Percentiles rank a stretch among this genome's conserved stretches.
phyloP scores from a whole-genome alignment of 176 grass and related monocot genomes.

The Rhipidocladum racemiflorum region DNA sequence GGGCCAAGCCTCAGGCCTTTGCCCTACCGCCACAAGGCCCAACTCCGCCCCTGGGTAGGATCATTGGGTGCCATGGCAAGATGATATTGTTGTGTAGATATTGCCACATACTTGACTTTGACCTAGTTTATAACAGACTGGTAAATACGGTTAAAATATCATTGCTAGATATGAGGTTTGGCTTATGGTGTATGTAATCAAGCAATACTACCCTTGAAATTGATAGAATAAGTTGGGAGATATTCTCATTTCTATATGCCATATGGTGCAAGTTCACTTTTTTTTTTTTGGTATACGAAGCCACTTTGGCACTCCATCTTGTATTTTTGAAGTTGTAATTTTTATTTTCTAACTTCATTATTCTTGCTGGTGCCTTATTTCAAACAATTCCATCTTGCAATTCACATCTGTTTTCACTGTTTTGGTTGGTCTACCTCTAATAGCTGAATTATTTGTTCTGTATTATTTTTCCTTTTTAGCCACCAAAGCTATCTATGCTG shows the following conservation, averaged over 20 bases:
- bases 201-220: not conserved
- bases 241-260: not conserved
- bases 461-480: not conserved
- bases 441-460: not conserved
- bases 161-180: not conserved
- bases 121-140: not conserved
- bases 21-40: no score
- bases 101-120: not conserved
- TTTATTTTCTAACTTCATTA: not conserved
- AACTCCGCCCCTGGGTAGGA: no score
- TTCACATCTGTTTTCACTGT: not conserved
- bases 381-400: not conserved
- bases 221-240: not conserved
- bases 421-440: not conserved
- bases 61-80: not conserved
- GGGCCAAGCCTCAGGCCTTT: no score
- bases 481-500: not conserved
- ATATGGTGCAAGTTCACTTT: not conserved
- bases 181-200: not conserved
- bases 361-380: not conserved
- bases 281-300: not conserved
- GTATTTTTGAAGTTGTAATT: not conserved
- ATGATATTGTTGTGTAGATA: not conserved
- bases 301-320: not conserved
- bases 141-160: constrained; percentile 1